phyloP scores from a whole-genome alignment of 2,329 filamentous ascomycete species.

The Penicillium griseofulvum region DNA sequence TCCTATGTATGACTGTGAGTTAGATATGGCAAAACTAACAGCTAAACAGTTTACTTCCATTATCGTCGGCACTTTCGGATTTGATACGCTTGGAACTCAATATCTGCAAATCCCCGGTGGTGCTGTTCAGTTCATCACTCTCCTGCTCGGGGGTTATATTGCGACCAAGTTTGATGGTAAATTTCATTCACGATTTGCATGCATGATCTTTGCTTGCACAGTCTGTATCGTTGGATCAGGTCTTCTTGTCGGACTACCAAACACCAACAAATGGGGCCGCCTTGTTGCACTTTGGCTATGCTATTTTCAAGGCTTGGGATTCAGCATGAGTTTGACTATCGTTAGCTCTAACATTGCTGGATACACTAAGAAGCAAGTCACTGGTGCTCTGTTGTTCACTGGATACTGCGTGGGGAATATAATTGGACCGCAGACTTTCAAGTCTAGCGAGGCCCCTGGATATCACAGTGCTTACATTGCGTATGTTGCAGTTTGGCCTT shows the following conservation, averaged over 20 bases:
- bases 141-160: slow-evolving; percentile 53
- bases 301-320: slow-evolving; percentile 55
- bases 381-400: slow-evolving; percentile 50
- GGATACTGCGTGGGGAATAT: slow-evolving; percentile 57
- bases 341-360: slow-evolving; percentile 54
- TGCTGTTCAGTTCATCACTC: slow-evolving; percentile 55
- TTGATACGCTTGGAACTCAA: slow-evolving; percentile 53
- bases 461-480: slow-evolving; percentile 43
- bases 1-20: too few relatives aligned
- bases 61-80: slow-evolving; percentile 49
- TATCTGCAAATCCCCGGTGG: slow-evolving; percentile 62
- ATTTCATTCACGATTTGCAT: slow-evolving; percentile 53
- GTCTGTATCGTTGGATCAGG: slow-evolving; percentile 56
- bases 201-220: slow-evolving; percentile 56
- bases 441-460: slow-evolving; percentile 47
- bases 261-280: slow-evolving; percentile 55
- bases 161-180: slow-evolving; percentile 48
- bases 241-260: slow-evolving; percentile 53
- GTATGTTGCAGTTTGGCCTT: slow-evolving; percentile 6
- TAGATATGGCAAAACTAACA: background rate
- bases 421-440: slow-evolving; percentile 56
- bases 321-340: slow-evolving; percentile 55
- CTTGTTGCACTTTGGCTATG: slow-evolving; percentile 59
- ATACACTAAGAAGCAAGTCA: slow-evolving; percentile 57
- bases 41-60: slow-evolving; percentile 44